Evolutionary conservation across 176 grass and related monocot genomes (phyloP).

Genomic region (Oryza glumipatula): DNA sequence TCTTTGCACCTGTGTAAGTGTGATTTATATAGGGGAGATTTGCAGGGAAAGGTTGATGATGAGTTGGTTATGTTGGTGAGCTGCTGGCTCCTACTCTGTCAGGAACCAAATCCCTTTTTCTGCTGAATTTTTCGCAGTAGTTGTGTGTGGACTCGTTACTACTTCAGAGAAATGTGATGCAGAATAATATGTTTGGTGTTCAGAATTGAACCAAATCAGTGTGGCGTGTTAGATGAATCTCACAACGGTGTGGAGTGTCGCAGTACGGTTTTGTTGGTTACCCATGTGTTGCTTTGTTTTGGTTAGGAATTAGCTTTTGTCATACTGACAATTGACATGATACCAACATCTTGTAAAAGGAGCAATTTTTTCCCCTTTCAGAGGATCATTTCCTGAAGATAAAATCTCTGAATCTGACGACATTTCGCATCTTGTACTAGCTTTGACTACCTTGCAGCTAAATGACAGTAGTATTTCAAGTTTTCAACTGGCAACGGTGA

Average conservation of each 20-base stretch:
- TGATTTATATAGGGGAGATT: slow-evolving; percentile 15
- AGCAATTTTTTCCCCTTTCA: neutral
- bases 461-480: neutral
- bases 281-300: neutral
- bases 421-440: neutral
- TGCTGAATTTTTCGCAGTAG: slow-evolving; percentile 1
- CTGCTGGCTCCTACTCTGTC: slow-evolving; percentile 44
- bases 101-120: neutral
- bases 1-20: neutral
- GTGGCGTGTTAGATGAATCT: slow-evolving; percentile 35
- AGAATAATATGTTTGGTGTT: neutral
- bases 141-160: neutral
- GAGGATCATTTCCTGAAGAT: neutral
- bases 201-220: neutral
- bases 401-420: neutral
- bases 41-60: neutral
- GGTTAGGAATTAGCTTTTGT: neutral
- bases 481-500: no score
- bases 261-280: neutral
- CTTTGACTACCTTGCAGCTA: neutral
- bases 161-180: neutral
- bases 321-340: neutral
- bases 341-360: neutral
- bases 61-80: slow-evolving; percentile 41
- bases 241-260: neutral